Conservation (phyloP, 306 rosid genomes). For the Betula pendula region DNA sequence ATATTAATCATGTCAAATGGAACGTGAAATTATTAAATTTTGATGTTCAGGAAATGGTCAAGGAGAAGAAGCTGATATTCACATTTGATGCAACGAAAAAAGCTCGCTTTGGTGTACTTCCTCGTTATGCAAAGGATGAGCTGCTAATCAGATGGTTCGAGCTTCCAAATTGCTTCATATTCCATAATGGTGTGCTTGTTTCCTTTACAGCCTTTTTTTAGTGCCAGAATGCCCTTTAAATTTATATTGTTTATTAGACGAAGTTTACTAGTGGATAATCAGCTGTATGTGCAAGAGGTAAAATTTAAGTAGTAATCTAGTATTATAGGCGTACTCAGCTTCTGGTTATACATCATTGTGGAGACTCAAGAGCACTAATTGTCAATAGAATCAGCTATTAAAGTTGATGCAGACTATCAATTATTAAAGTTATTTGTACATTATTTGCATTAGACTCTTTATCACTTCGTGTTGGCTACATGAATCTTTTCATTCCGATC, state of each 20-base stretch:
- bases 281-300: not conserved
- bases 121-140: constrained; percentile 89
- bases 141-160: constrained; percentile 84
- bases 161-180: constrained; percentile 95
- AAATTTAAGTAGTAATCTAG: constrained; percentile 6
- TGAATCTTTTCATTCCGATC: not conserved
- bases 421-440: not conserved
- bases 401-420: not conserved
- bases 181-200: constrained; percentile 72
- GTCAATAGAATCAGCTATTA: not conserved
- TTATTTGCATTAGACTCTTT: not conserved
- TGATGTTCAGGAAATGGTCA: constrained; percentile 90
- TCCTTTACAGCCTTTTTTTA: constrained; percentile 3
- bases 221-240: not conserved
- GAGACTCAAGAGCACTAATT: not conserved
- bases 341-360: constrained; percentile 10
- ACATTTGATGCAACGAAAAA: constrained; percentile 79
- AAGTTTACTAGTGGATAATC: not conserved
- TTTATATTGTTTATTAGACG: not conserved
- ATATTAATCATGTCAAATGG: constrained; percentile 12
- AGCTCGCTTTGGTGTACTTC: constrained; percentile 92
- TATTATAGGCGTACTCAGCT: not conserved
- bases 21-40: constrained; percentile 24
- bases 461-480: not conserved
- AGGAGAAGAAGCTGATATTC: constrained; percentile 71